Conservation (phyloP, 2,329 filamentous ascomycete genomes). For the Botrytis deweyae region DNA sequence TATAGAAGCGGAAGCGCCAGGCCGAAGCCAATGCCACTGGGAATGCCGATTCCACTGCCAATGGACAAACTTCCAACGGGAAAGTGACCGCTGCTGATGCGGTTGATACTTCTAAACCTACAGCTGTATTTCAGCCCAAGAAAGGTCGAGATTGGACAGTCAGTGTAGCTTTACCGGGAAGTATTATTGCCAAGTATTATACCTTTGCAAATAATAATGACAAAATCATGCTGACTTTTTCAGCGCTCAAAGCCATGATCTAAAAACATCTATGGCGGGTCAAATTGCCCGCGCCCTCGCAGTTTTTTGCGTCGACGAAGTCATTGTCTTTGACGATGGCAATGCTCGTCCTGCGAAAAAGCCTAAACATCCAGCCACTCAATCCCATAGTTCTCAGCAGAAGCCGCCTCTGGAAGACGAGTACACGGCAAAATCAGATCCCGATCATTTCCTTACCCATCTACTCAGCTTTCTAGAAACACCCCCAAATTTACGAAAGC, state of each 20-base stretch:
- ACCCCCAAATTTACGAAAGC: slow-evolving; percentile 75
- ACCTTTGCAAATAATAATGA: slow-evolving; percentile 24
- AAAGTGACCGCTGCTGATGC: slow-evolving; percentile 35
- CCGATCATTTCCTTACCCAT: slow-evolving; percentile 76
- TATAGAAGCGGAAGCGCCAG: slow-evolving; percentile 40
- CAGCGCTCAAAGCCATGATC: slow-evolving; percentile 50
- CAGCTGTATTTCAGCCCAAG: slow-evolving; percentile 64
- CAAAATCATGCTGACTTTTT: slow-evolving; percentile 16
- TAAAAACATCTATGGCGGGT: slow-evolving; percentile 70
- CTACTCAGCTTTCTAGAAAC: slow-evolving; percentile 80
- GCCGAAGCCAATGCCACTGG: slow-evolving; percentile 31
- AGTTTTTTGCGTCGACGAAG: slow-evolving; percentile 81
- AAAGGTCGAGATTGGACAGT: slow-evolving; percentile 68
- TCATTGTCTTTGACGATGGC: slow-evolving; percentile 79
- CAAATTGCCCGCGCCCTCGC: slow-evolving; percentile 78
- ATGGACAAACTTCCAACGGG: slow-evolving; percentile 23
- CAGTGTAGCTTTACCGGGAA: slow-evolving; percentile 75
- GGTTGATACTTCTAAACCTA: slow-evolving; percentile 60
- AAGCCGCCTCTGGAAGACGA: slow-evolving; percentile 44
- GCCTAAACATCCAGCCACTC: slow-evolving; percentile 26
- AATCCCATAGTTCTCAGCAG: slow-evolving; percentile 41
- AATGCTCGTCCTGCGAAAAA: slow-evolving; percentile 39
- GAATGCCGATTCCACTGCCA: slow-evolving; percentile 31
- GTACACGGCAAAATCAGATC: slow-evolving; percentile 68
- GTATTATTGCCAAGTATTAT: slow-evolving; percentile 69